These are phyloP conservation scores for Xylariales sp. DNA, from an alignment of 2,329 filamentous ascomycete species.

Conservation along the genomic window DNA sequence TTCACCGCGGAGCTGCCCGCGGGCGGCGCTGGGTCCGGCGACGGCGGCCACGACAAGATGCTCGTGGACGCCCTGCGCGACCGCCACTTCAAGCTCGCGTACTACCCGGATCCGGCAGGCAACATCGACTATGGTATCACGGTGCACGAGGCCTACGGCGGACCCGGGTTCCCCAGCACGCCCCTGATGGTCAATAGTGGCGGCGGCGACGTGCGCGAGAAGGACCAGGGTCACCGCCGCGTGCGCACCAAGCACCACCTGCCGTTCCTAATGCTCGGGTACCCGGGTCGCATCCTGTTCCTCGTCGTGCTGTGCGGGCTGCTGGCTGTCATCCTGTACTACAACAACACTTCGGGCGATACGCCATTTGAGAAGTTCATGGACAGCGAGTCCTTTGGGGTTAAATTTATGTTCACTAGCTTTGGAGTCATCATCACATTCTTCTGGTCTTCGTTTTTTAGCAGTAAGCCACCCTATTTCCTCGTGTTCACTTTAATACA, in stretches of 20 bases:
- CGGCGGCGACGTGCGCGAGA: background rate
- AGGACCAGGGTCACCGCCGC: background rate
- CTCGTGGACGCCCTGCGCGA: constrained; percentile 15
- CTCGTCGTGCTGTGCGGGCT: constrained; percentile 21
- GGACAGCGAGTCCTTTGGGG: constrained; percentile 31
- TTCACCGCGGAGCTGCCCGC: constrained; percentile 15
- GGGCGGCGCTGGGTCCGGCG: too few species aligned
- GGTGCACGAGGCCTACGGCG: too few species aligned
- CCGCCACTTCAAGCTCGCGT: constrained; percentile 20
- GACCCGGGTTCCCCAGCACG: too few species aligned
- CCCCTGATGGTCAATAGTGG: too few species aligned
- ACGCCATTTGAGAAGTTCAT: constrained; percentile 36
- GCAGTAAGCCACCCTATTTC: constrained; percentile 19
- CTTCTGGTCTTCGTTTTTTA: constrained; percentile 32
- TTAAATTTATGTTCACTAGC: constrained; percentile 33
- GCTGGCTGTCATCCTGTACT: constrained; percentile 30
- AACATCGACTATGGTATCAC: constrained; percentile 22
- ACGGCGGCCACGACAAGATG: too few species aligned
- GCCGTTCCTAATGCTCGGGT: constrained; percentile 24
- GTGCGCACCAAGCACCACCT: constrained; percentile 14
- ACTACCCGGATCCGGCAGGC: constrained; percentile 18
- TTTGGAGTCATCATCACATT: constrained; percentile 32
- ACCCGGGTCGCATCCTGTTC: constrained; percentile 16
- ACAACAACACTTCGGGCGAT: constrained; percentile 27
- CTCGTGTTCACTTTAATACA: background rate